phyloP scores from a whole-genome alignment of 2,329 filamentous ascomycete genomes.

The Fusarium beomiforme region DNA sequence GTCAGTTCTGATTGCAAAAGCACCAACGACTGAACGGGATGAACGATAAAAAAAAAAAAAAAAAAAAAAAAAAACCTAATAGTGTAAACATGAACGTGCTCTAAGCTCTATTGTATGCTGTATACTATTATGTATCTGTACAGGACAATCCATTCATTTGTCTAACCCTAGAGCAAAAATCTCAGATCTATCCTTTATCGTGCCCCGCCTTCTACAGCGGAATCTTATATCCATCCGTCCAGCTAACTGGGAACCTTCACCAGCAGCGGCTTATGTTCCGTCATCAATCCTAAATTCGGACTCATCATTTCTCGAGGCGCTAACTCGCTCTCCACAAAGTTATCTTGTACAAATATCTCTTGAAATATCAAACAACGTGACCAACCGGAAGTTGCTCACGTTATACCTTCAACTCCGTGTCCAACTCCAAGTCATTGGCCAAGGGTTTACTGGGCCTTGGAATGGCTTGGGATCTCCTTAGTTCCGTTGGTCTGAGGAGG shows the following conservation, averaged over 20 bases:
- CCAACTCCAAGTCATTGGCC: slow-evolving; percentile 42
- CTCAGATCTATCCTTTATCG: slow-evolving; percentile 42
- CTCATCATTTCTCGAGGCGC: slow-evolving; percentile 36
- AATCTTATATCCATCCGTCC: slow-evolving; percentile 34
- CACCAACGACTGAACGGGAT: not conserved
- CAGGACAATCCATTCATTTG: slow-evolving; percentile 42
- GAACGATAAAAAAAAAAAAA: not conserved
- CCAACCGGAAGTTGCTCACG: slow-evolving; percentile 32
- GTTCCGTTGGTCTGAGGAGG: slow-evolving; percentile 50
- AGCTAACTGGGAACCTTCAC: slow-evolving; percentile 33
- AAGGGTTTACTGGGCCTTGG: slow-evolving; percentile 45
- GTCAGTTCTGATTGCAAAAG: too few species aligned
- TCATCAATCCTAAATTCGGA: slow-evolving; percentile 43
- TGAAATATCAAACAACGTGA: slow-evolving; percentile 36
- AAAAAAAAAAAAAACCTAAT: not conserved
- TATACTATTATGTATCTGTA: slow-evolving; percentile 37
- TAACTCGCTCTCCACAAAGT: slow-evolving; percentile 34
- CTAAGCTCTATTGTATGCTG: slow-evolving; percentile 25
- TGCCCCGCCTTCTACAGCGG: slow-evolving; percentile 26
- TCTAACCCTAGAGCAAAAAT: slow-evolving; percentile 40
- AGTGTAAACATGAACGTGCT: slow-evolving; percentile 14
- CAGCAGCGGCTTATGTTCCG: slow-evolving; percentile 34
- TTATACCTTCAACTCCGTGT: slow-evolving; percentile 4
- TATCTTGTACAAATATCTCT: slow-evolving; percentile 39
- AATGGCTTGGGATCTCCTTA: slow-evolving; percentile 52